These are phyloP conservation scores for Penicillium pulvis DNA, from an alignment of 495 filamentous ascomycete species.

Conservation along the genomic window DNA sequence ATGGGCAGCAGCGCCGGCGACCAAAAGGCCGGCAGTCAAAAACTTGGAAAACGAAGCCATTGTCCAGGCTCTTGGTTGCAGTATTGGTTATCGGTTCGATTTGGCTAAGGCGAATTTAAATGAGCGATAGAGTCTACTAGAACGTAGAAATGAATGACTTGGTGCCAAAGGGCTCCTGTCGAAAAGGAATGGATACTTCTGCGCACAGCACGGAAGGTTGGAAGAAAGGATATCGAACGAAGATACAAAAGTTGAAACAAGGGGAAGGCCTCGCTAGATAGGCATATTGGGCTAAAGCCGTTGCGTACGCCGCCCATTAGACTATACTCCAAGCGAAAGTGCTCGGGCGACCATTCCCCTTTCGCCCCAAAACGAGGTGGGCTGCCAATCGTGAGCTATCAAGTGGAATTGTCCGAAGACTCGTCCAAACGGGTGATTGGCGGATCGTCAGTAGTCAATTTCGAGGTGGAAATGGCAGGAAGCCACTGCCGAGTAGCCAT, in stretches of 20 bases:
- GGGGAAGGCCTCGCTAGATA: not conserved
- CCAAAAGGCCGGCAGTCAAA: not conserved
- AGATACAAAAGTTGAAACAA: not conserved
- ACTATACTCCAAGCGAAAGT: not conserved
- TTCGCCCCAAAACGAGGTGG: not conserved
- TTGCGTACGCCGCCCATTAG: not conserved
- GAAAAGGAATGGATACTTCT: constrained; percentile 4
- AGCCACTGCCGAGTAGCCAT: not conserved
- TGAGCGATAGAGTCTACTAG: not conserved
- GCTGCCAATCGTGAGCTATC: not conserved
- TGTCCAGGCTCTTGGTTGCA: not conserved
- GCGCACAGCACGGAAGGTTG: constrained; percentile 2
- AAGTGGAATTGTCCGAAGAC: not conserved
- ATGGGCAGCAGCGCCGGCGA: not conserved
- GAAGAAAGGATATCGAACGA: not conserved
- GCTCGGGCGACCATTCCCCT: not conserved
- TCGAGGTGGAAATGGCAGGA: not conserved
- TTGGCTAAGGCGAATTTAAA: not conserved
- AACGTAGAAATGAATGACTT: constrained; percentile 3
- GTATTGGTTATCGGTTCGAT: not conserved
- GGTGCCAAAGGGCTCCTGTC: not conserved
- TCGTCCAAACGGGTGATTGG: not conserved
- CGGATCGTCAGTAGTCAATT: constrained; percentile 1
- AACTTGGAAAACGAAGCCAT: not conserved
- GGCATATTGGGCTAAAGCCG: not conserved